Evolutionary conservation across 805 yeast genomes (phyloP).

Genomic region (Nakazawaea siamensis): DNA sequence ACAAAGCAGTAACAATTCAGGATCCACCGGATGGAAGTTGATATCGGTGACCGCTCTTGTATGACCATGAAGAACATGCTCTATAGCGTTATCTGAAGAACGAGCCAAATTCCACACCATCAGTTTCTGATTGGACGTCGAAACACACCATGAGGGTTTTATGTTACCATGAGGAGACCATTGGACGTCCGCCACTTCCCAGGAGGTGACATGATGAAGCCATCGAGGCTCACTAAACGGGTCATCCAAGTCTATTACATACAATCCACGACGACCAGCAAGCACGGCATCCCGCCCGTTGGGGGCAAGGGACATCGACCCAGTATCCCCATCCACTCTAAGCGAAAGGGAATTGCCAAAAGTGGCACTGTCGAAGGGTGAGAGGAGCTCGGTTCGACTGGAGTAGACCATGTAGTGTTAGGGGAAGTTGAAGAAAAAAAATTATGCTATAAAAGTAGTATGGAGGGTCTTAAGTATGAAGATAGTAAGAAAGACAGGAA

Average conservation of each 20-base stretch:
- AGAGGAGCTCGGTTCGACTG: too few species aligned
- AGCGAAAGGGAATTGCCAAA: conserved; percentile 78
- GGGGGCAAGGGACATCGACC: conserved; percentile 85
- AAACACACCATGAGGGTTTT: conserved; percentile 85
- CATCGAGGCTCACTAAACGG: conserved; percentile 94
- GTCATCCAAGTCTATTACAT: conserved; percentile 88
- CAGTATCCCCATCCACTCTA: conserved; percentile 85
- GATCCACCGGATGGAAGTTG: conserved; percentile 81
- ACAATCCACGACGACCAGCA: conserved; percentile 76
- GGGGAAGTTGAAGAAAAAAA: too few species aligned
- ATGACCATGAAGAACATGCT: conserved; percentile 83
- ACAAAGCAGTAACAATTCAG: conserved; percentile 86
- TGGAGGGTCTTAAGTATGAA: too few species aligned
- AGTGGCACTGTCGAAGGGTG: conserved; percentile 41
- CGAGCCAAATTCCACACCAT: conserved; percentile 86
- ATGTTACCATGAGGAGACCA: conserved; percentile 84
- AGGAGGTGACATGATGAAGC: conserved; percentile 84
- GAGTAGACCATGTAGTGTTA: too few species aligned
- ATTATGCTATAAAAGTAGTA: too few species aligned
- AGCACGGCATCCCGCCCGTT: conserved; percentile 88
- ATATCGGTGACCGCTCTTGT: conserved; percentile 93
- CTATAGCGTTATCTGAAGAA: conserved; percentile 53
- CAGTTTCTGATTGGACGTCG: conserved; percentile 93
- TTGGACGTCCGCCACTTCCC: conserved; percentile 99
- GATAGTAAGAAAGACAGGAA: too few species aligned